Conservation (phyloP, 495 filamentous ascomycete genomes). For the Echria macrotheca region DNA sequence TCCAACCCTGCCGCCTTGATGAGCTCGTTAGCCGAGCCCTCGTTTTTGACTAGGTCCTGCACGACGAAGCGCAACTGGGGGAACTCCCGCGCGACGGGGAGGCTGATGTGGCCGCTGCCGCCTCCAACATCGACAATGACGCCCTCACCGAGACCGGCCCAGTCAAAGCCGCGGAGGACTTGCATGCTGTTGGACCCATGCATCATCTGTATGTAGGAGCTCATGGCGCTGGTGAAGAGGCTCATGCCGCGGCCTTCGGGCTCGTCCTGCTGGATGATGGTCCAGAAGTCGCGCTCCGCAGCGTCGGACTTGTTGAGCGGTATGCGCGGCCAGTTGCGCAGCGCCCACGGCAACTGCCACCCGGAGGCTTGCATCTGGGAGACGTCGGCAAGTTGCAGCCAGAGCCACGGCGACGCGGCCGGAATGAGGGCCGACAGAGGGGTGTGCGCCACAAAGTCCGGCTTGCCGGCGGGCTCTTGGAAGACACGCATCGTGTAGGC, state of each 20-base stretch:
- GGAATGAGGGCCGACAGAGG: conserved; percentile 3
- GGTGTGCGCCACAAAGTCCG: conserved; percentile 6
- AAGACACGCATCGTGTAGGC: conserved; percentile 8
- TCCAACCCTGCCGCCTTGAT: neutral
- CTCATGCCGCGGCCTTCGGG: conserved; percentile 5
- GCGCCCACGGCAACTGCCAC: neutral
- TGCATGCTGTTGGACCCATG: neutral
- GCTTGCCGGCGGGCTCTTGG: neutral
- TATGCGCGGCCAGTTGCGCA: neutral
- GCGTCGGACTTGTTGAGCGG: neutral
- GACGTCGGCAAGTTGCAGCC: neutral
- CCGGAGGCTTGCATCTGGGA: neutral
- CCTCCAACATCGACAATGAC: conserved; percentile 7
- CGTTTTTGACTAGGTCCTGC: conserved; percentile 8
- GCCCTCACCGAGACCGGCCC: conserved; percentile 1
- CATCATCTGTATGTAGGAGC: neutral
- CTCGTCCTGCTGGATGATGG: conserved; percentile 5
- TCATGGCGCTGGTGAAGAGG: conserved; percentile 4
- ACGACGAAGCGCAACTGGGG: conserved; percentile 2
- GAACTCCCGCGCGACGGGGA: neutral
- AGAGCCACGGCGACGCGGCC: neutral
- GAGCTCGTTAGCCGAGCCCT: neutral
- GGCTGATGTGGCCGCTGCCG: conserved; percentile 4
- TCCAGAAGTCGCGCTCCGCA: neutral
- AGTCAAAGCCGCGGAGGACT: conserved; percentile 1